Evolutionary conservation across 768 basidiomycete species (phyloP), one percentile per base, ranked within the genome.

Genomic region (Panellus pusillus): DNA sequence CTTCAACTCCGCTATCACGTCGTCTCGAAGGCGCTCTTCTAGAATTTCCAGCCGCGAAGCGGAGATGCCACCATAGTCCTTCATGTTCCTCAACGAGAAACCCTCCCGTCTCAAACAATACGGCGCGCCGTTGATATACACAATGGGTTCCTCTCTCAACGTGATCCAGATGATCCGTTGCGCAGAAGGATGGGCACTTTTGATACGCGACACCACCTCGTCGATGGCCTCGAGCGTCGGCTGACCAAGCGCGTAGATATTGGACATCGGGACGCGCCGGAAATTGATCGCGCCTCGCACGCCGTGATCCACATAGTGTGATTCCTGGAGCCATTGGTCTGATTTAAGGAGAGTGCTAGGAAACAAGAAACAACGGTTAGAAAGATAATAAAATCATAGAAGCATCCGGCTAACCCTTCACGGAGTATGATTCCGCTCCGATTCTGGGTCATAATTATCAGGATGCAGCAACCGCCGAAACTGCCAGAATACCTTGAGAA

Each of bases 21-120:
- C 97, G 47, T 87, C 84, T 60, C 85, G 85, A 7, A 99, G 79
- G 24, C 96, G 79, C 51, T 95, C 91, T 68, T 99, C 97, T 27
- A 98, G 76, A 3, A 88, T 79, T 68, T 98, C 97, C 43, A 98
- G 71, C 12, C 97, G 82, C 24, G 86, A 84, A 4, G 91, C 83
- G 0, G 95, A 96, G 47, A 99, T 98, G 3, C 97, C 97, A 41
- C 93, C 91, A 71, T 94, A 98, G 69, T 97, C 94, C 78, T 95
- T 97, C 86, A 98, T 93, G 65, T 99, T 98, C 40, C 97, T 78
- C 28, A 99, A 70, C 12, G 91, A 89, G 61, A 89, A 91, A 3
- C 84, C 80, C 64, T 96, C 92, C 53, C 93, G 75, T 55, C 96
- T 79, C 67, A 91, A 70, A 60, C 95, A 98, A 69, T 93, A 98